Evolutionary conservation across 208 protist genomes (phyloP).

Genomic region (Acanthamoeba sp.): DNA sequence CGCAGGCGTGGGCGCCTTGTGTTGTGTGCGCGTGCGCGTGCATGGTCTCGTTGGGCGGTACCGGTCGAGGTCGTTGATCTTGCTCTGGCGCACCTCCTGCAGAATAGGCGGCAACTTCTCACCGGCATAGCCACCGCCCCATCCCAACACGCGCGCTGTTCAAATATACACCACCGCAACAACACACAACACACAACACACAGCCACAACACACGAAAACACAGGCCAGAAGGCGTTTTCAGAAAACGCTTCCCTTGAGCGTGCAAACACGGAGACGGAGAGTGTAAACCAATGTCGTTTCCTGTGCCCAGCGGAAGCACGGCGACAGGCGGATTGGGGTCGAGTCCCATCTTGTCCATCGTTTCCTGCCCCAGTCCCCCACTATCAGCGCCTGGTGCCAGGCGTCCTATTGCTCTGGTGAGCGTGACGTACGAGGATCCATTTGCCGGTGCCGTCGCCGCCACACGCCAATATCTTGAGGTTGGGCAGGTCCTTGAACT

Average conservation of each 20-base stretch:
- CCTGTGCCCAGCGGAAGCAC: slow-evolving; percentile 52
- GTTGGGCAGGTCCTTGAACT: slow-evolving; percentile 39
- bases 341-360: slow-evolving; percentile 69
- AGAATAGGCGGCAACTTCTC: background rate
- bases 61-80: slow-evolving; percentile 4
- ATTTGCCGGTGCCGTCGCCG: slow-evolving; percentile 72
- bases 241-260: too few relatives aligned
- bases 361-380: background rate
- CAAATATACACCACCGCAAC: background rate
- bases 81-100: background rate
- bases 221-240: too few relatives aligned
- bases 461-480: slow-evolving; percentile 60
- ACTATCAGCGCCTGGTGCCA: too few relatives aligned
- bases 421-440: slow-evolving; percentile 33
- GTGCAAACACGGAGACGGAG: background rate
- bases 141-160: slow-evolving; percentile 24
- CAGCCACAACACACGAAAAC: background rate
- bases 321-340: slow-evolving; percentile 30
- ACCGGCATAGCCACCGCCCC: slow-evolving; percentile 58
- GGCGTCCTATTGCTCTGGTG: background rate
- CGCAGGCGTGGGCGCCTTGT: background rate
- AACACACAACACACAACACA: too few relatives aligned
- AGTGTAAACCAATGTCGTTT: slow-evolving; percentile 40
- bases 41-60: background rate
- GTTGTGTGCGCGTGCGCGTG: background rate